Conservation (phyloP, 768 basidiomycete species). For the Inosperma sp. region DNA sequence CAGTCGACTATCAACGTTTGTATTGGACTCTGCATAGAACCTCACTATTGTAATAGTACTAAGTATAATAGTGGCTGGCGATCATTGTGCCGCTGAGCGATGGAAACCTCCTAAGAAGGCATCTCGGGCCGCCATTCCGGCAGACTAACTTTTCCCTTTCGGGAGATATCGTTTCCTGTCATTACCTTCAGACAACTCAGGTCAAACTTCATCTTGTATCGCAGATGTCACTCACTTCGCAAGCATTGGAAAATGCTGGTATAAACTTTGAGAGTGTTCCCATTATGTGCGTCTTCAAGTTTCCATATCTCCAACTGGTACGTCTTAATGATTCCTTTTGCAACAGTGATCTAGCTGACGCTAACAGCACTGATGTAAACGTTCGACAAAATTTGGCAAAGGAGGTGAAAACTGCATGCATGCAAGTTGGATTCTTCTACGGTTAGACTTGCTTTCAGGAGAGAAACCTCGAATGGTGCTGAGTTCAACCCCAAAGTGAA, state of each 20-base stretch:
- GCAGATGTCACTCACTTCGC: neutral
- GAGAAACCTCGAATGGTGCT: neutral
- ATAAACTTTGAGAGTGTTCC: conserved; percentile 34
- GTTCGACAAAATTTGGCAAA: conserved; percentile 45
- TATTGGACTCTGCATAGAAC: no score
- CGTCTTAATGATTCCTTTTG: neutral
- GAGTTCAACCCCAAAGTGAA: conserved; percentile 41
- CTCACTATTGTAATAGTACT: no score
- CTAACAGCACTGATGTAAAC: conserved; percentile 33
- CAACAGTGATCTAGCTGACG: conserved; percentile 44
- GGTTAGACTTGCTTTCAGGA: conserved; percentile 36
- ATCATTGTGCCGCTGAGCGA: conserved; percentile 25
- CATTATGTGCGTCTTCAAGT: conserved; percentile 32
- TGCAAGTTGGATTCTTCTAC: conserved; percentile 84
- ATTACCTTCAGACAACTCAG: no score
- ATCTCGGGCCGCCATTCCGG: no score
- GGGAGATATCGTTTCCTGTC: no score
- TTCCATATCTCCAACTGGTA: neutral
- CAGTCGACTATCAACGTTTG: conserved; percentile 45
- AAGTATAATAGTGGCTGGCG: no score
- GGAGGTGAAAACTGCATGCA: conserved; percentile 68
- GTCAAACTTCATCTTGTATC: no score
- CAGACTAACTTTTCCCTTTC: no score
- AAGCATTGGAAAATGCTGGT: conserved; percentile 11
- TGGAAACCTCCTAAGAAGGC: conserved; percentile 5